phyloP scores from a whole-genome alignment of 169 alveolate species.

The Plasmodium billcollinsi region DNA sequence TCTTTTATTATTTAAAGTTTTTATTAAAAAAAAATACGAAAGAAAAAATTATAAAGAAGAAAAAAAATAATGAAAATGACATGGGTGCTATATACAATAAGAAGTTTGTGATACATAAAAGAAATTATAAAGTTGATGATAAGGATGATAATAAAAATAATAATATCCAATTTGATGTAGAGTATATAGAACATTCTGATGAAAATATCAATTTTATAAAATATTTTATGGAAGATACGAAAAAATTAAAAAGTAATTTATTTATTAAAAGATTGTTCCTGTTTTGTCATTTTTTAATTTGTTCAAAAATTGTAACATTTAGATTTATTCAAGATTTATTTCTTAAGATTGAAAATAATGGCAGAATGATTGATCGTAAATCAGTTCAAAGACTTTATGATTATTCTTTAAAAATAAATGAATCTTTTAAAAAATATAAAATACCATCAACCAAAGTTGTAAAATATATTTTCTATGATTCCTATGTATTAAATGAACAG shows the following conservation, averaged over 20 bases:
- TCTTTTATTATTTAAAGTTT: constrained; percentile 64
- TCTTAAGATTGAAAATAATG: constrained; percentile 37
- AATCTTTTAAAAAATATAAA: constrained; percentile 48
- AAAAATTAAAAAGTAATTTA: constrained; percentile 69
- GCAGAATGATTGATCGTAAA: constrained; percentile 53
- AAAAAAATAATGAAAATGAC: background rate
- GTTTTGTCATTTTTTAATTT: constrained; percentile 56
- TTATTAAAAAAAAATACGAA: constrained; percentile 10
- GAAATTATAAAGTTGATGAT: background rate
- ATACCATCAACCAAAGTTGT: constrained; percentile 37
- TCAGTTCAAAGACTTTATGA: constrained; percentile 63
- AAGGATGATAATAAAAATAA: background rate
- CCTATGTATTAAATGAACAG: constrained; percentile 39
- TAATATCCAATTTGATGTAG: background rate
- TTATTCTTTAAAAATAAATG: constrained; percentile 58
- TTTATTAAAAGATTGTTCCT: constrained; percentile 64
- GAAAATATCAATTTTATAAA: constrained; percentile 42
- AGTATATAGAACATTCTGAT: constrained; percentile 22
- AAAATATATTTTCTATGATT: constrained; percentile 68
- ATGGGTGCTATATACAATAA: background rate
- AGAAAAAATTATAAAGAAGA: background rate
- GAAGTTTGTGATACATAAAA: background rate
- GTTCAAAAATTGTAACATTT: constrained; percentile 70
- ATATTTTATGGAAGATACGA: constrained; percentile 72
- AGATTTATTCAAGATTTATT: constrained; percentile 67